Percentiles rank a stretch among this genome's conserved stretches.
Conservation (phyloP, 306 rosid genomes). For the Trifolium dubium region DNA sequence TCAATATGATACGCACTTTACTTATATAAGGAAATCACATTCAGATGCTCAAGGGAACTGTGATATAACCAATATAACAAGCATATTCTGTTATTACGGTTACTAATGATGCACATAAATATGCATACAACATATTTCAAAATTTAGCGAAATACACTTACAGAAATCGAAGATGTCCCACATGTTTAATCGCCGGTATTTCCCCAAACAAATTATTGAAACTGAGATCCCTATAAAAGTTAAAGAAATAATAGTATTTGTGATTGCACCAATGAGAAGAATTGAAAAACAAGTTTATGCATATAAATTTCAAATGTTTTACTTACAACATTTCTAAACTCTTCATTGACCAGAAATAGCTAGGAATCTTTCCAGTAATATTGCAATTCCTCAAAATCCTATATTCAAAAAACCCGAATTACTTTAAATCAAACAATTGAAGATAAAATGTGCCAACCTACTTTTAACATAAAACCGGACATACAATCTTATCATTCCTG, state of each 20-base stretch:
- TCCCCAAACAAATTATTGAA: conserved; percentile 81
- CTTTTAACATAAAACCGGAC: conserved; percentile 45
- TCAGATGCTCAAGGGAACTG: neutral
- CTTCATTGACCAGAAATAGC: conserved; percentile 65
- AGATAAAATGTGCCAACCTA: conserved; percentile 21
- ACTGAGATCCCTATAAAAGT: conserved; percentile 76
- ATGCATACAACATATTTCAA: too few species aligned
- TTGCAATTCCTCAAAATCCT: conserved; percentile 89
- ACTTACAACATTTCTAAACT: conserved; percentile 66
- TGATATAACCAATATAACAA: neutral
- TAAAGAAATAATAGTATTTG: conserved; percentile 32
- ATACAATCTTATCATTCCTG: conserved; percentile 59
- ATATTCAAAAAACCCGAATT: conserved; percentile 33
- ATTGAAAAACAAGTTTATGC: conserved; percentile 2
- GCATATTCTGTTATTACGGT: neutral
- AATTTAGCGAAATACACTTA: conserved; percentile 49
- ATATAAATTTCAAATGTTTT: conserved; percentile 28
- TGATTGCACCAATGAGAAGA: conserved; percentile 7
- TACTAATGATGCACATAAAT: too few species aligned
- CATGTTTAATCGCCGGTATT: conserved; percentile 55
- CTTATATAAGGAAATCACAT: too few species aligned
- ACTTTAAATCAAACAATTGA: conserved; percentile 41
- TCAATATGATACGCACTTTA: too few species aligned
- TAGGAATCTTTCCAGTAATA: conserved; percentile 76
- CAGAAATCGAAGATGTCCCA: conserved; percentile 58